Evolutionary conservation across 2,329 filamentous ascomycete species (phyloP), one percentile per base, ranked within the genome.

Genomic region (Epichloe glyceriae): DNA sequence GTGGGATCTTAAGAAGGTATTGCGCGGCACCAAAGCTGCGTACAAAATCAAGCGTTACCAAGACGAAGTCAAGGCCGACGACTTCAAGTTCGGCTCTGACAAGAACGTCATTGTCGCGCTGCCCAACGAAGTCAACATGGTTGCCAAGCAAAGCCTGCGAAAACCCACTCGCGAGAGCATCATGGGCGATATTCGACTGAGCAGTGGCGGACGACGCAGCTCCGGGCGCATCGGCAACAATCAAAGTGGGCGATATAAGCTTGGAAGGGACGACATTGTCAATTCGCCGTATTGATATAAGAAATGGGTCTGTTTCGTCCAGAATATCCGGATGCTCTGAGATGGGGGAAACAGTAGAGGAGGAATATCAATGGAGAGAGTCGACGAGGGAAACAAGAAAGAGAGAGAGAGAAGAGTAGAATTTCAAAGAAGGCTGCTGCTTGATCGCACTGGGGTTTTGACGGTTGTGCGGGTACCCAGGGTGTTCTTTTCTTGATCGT

Each of bases 41-140:
- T 98, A 98, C 71, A 86, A 83, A 59, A 97, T 98, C 75, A 96
- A 97, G 75, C 85, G 93, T 15, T 98, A 98, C 64, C 78, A 82
- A 1, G 93, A 98, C 61, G 86, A 95, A 56, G 89, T 98, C 63
- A 96, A 94, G 75, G 93, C 93, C 4, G 93, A 98, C 66, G 95
- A 98, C 66, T 98, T 98, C 81, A 89, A 93, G 61, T 98, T 89
- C 62, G 91, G 91, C 45, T 90, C 85, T 5, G 93, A 98, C 68
- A 95, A 95, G 79, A 96, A 96, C 61, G 88, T 98, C 60, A 95
- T 98, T 61, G 91, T 98, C 37, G 93, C 93, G 1, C 73, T 98
- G 56, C 90, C 93, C 2, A 95, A 98, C 64, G 90, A 97, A 67
- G 93, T 98, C 58, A 94, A 96, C 68, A 97, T 97, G 90, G 88